Percentiles rank a stretch among this genome's conserved stretches.
These are phyloP conservation scores for Phanerochaete sordida DNA, from an alignment of 768 basidiomycete species.

Conservation along the genomic window DNA sequence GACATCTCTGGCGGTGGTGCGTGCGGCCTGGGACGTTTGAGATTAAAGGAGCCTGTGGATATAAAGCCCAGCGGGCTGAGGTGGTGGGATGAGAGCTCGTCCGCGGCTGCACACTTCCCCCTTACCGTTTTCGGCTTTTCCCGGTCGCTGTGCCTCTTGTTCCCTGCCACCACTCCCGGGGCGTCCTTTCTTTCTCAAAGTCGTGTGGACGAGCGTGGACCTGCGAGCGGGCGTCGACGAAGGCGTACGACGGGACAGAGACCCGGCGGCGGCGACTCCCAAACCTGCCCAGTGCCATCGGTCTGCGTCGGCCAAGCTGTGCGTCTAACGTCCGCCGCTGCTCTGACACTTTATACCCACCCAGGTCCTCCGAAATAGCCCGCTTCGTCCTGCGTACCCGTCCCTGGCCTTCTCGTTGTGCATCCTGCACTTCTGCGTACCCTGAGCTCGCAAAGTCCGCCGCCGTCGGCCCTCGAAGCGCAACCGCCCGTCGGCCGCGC, in stretches of 20 bases:
- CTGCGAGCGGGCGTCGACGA: not conserved
- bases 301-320: not conserved
- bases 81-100: not conserved
- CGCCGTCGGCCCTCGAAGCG: no score
- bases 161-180: not conserved
- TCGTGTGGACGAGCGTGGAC: not conserved
- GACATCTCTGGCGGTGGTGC: slow-evolving; percentile 20
- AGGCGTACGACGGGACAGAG: not conserved
- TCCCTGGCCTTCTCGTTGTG: not conserved
- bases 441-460: no score
- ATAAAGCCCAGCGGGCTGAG: slow-evolving; percentile 1
- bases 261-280: not conserved
- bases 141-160: not conserved
- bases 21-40: not conserved
- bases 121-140: slow-evolving; percentile 1
- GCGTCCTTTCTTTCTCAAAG: not conserved
- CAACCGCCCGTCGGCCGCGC: no score
- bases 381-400: not conserved
- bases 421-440: no score
- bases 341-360: not conserved
- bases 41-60: not conserved
- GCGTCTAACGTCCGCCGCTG: not conserved
- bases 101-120: not conserved
- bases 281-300: not conserved
- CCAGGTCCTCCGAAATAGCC: not conserved